Evolutionary conservation across 805 yeast species (phyloP).

Genomic region (Schwanniomyces sp.): DNA sequence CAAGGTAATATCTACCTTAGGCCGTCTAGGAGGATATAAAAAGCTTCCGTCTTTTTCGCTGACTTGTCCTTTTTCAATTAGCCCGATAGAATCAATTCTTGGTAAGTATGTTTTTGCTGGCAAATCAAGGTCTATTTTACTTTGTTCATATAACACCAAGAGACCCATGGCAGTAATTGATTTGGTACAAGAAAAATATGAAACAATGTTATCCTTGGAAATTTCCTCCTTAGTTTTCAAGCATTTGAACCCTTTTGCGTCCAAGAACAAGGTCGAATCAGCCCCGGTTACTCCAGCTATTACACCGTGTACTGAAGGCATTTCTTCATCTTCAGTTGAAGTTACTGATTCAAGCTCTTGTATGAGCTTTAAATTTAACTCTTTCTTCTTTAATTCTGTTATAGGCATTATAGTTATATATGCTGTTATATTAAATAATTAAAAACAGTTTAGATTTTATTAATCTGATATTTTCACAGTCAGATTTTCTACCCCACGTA

Average conservation of each 20-base stretch:
- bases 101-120: conserved; percentile 36
- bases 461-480: too few relatives aligned
- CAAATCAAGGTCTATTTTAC: conserved; percentile 29
- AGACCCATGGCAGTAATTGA: conserved; percentile 35
- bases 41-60: conserved; percentile 23
- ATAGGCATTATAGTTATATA: not conserved
- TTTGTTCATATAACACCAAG: conserved; percentile 32
- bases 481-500: too few relatives aligned
- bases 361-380: not conserved
- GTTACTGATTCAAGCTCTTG: not conserved
- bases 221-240: conserved; percentile 15
- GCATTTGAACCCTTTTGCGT: conserved; percentile 19
- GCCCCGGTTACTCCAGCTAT: conserved; percentile 27
- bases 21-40: conserved; percentile 18
- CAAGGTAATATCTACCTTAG: conserved; percentile 22
- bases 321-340: conserved; percentile 1
- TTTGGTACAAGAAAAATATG: conserved; percentile 31
- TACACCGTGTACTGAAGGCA: conserved; percentile 20
- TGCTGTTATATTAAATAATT: too few relatives aligned
- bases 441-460: too few relatives aligned
- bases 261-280: conserved; percentile 21
- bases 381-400: not conserved
- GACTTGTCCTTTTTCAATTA: conserved; percentile 26
- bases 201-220: conserved; percentile 15
- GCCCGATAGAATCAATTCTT: conserved; percentile 22